phyloP scores from a whole-genome alignment of 257 asterid genomes.

The Plantago ovata region DNA sequence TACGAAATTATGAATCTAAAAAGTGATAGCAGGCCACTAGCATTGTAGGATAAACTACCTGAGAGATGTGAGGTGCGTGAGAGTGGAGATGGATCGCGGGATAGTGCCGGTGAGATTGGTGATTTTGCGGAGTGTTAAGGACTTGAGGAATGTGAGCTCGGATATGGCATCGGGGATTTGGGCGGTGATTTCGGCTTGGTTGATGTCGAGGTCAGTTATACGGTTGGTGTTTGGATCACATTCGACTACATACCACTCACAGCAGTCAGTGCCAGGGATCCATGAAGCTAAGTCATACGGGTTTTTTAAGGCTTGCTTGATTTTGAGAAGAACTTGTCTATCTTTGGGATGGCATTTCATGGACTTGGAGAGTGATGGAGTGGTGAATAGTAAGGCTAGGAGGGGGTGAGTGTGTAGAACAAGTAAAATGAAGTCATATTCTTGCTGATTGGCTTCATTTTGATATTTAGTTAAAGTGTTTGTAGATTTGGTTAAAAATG shows the following conservation, averaged over 20 bases:
- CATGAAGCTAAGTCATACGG: constrained; percentile 45
- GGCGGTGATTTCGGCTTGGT: constrained; percentile 36
- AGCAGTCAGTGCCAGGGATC: constrained; percentile 57
- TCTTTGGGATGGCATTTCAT: constrained; percentile 45
- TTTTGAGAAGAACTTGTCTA: constrained; percentile 40
- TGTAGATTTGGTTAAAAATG: too few relatives aligned
- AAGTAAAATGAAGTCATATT: too few relatives aligned
- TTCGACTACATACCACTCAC: constrained; percentile 42
- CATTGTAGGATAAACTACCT: too few relatives aligned
- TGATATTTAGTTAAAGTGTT: too few relatives aligned
- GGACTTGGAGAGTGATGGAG: constrained; percentile 14
- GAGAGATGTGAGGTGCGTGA: constrained; percentile 26
- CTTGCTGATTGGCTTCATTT: too few relatives aligned
- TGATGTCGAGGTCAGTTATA: constrained; percentile 31
- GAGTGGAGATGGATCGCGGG: constrained; percentile 34
- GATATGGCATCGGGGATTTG: constrained; percentile 43
- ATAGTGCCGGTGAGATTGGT: constrained; percentile 52
- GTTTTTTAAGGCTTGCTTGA: constrained; percentile 40
- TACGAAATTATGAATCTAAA: too few relatives aligned
- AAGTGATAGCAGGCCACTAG: too few relatives aligned
- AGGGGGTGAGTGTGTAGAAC: constrained; percentile 17
- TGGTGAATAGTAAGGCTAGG: constrained; percentile 19
- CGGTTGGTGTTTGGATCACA: constrained; percentile 45
- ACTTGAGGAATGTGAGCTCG: constrained; percentile 40
- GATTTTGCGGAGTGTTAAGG: constrained; percentile 27